A percentile compares a stretch with the other conserved stretches of the same genome.
Conservation (phyloP, 2,329 filamentous ascomycete genomes). For the Paecilomyces sp. region DNA sequence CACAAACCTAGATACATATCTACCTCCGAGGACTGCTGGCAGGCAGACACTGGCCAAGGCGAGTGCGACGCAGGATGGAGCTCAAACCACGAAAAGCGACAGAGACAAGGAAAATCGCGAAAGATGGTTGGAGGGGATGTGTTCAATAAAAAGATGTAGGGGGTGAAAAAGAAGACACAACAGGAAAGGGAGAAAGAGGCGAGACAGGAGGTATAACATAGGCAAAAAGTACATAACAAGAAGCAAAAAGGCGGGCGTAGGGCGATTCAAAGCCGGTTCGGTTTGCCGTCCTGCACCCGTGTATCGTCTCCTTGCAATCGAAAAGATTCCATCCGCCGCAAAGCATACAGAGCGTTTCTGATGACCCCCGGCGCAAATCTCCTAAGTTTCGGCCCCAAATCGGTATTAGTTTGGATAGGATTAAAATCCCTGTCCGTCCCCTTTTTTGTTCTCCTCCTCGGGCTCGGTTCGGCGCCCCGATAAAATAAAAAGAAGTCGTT, state of each 20-base stretch:
- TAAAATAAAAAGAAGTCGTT: conserved; percentile 23
- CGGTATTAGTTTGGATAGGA: conserved; percentile 14
- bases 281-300: conserved; percentile 12
- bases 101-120: conserved; percentile 9
- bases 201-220: conserved; percentile 27
- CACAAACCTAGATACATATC: conserved; percentile 1
- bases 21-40: neutral
- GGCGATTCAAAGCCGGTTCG: conserved; percentile 10
- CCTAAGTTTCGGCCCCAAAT: conserved; percentile 14
- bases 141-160: conserved; percentile 2
- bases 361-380: conserved; percentile 15
- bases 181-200: conserved; percentile 9
- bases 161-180: conserved; percentile 6
- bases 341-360: conserved; percentile 12
- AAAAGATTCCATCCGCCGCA: conserved; percentile 9
- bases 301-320: conserved; percentile 16
- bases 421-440: neutral
- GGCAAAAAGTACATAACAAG: conserved; percentile 33
- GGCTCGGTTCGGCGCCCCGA: conserved; percentile 12
- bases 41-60: neutral
- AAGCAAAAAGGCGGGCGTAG: conserved; percentile 24
- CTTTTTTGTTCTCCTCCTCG: conserved; percentile 14
- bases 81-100: conserved; percentile 11
- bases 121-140: neutral
- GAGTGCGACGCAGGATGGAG: conserved; percentile 9